A percentile compares a stretch with the other conserved stretches of the same genome.
Evolutionary conservation across 2,329 filamentous ascomycete species (phyloP).

Genomic region (Fusarium drepaniforme): DNA sequence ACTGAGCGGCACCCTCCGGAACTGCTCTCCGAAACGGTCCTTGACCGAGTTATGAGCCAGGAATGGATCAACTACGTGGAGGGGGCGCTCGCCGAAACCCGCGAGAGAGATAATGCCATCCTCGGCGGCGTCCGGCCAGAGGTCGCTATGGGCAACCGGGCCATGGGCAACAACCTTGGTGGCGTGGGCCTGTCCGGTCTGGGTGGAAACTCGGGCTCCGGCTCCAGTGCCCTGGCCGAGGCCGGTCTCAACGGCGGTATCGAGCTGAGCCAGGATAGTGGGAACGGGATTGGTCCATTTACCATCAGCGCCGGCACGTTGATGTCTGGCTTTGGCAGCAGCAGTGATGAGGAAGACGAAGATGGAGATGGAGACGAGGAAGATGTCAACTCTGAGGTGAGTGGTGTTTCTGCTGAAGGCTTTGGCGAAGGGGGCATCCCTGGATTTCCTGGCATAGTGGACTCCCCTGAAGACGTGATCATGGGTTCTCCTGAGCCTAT

Average conservation of each 20-base stretch:
- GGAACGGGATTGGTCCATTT: constrained; percentile 78
- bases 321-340: constrained; percentile 92
- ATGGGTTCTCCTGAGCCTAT: constrained; percentile 49
- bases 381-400: constrained; percentile 77
- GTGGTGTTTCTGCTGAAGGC: constrained; percentile 55
- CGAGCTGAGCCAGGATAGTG: constrained; percentile 74
- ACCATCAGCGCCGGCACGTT: constrained; percentile 80
- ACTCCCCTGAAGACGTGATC: constrained; percentile 46
- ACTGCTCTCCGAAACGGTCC: constrained; percentile 82
- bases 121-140: constrained; percentile 95
- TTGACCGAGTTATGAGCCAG: constrained; percentile 89
- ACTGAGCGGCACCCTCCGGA: constrained; percentile 94
- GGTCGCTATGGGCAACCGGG: constrained; percentile 84
- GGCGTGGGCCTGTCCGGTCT: constrained; percentile 63
- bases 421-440: constrained; percentile 41
- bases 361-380: constrained; percentile 90
- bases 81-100: constrained; percentile 89
- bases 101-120: constrained; percentile 98
- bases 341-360: constrained; percentile 95
- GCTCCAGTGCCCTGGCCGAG: constrained; percentile 80
- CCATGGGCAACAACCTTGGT: constrained; percentile 62
- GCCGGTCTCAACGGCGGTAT: constrained; percentile 84
- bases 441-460: constrained; percentile 44
- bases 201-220: constrained; percentile 51
- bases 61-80: constrained; percentile 97